These are phyloP conservation scores for Geosmithia flava DNA, from an alignment of 2,329 filamentous ascomycete genomes.

Conservation along the genomic window DNA sequence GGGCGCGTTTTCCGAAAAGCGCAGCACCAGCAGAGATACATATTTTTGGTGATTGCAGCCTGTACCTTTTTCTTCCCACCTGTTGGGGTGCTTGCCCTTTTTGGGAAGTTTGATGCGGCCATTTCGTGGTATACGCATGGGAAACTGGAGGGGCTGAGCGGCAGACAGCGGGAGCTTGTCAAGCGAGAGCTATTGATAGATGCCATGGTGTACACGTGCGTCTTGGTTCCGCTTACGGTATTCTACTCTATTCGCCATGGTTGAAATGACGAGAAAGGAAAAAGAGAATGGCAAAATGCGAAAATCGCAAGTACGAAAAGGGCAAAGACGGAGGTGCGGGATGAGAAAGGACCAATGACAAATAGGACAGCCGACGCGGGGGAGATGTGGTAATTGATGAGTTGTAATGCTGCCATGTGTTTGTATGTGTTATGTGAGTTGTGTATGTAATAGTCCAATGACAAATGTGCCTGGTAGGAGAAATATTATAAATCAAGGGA, in stretches of 20 bases:
- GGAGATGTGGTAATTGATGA: no score
- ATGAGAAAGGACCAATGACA: no score
- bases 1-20: slow-evolving; percentile 13
- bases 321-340: no score
- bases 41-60: slow-evolving; percentile 24
- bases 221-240: slow-evolving; percentile 17
- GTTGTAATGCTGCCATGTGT: no score
- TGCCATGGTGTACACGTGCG: slow-evolving; percentile 15
- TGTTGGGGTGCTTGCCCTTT: slow-evolving; percentile 28
- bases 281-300: background rate
- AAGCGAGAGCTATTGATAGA: slow-evolving; percentile 24
- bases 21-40: slow-evolving; percentile 16
- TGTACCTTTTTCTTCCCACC: slow-evolving; percentile 32
- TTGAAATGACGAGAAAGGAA: background rate
- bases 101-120: slow-evolving; percentile 28
- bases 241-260: slow-evolving; percentile 10
- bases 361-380: no score
- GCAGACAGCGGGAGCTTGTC: slow-evolving; percentile 15
- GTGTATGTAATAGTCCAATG: no score
- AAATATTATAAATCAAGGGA: no score
- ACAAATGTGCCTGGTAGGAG: no score
- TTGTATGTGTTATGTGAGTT: no score
- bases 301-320: no score
- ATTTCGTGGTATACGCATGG: slow-evolving; percentile 37
- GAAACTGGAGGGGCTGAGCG: slow-evolving; percentile 24